Evolutionary conservation across 768 basidiomycete species (phyloP).

Genomic region (Crepidotus variabilis): DNA sequence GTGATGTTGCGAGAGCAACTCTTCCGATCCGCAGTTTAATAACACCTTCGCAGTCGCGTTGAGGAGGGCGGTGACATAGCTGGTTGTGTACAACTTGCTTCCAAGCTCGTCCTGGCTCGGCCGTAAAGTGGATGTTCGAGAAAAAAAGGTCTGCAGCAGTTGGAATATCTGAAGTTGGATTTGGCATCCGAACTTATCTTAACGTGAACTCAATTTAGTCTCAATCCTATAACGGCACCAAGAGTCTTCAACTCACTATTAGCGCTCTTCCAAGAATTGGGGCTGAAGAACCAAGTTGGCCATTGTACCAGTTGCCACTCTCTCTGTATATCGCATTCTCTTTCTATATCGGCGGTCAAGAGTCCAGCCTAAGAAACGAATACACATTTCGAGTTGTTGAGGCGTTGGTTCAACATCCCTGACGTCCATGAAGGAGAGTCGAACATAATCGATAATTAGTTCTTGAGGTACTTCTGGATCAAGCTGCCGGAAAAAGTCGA

Average conservation of each 20-base stretch:
- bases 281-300: neutral
- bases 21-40: neutral
- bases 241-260: neutral
- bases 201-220: neutral
- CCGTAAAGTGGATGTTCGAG: neutral
- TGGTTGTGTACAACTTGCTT: constrained; percentile 3
- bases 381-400: neutral
- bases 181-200: neutral
- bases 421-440: neutral
- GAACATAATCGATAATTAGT: neutral
- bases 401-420: neutral
- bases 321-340: too few relatives aligned
- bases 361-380: neutral
- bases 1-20: constrained; percentile 2
- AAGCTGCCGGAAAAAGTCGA: neutral
- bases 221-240: too few relatives aligned
- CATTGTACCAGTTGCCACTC: too few relatives aligned
- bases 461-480: neutral
- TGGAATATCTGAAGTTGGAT: neutral
- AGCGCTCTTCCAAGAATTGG: neutral
- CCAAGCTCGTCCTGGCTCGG: neutral
- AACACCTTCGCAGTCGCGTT: neutral
- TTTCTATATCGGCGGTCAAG: neutral
- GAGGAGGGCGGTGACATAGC: constrained; percentile 4
- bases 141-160: neutral